Percentiles rank a stretch among this genome's conserved stretches.
phyloP scores from a whole-genome alignment of 768 basidiomycete genomes.

The Mrakia hoshinonis region DNA sequence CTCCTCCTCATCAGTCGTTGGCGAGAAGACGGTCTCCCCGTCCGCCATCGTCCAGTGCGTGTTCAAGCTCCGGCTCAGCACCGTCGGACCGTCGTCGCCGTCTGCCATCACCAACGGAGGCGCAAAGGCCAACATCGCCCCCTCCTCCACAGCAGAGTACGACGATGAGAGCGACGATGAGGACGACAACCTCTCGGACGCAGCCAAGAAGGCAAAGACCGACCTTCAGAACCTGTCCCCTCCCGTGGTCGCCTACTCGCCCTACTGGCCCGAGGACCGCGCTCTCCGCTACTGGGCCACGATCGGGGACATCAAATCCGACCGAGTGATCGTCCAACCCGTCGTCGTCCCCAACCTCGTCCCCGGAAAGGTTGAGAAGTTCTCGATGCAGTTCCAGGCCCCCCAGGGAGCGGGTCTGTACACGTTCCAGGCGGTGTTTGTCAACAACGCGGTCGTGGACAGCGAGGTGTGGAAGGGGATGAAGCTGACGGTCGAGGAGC shows the following conservation, averaged over 20 bases:
- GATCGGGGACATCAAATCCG: slow-evolving; percentile 75
- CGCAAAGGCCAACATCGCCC: slow-evolving; percentile 1
- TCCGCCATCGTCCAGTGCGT: slow-evolving; percentile 78
- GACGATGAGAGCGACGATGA: slow-evolving; percentile 36
- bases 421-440: slow-evolving; percentile 75
- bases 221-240: slow-evolving; percentile 37
- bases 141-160: slow-evolving; percentile 30
- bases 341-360: slow-evolving; percentile 45
- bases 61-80: slow-evolving; percentile 67
- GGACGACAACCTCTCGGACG: slow-evolving; percentile 42
- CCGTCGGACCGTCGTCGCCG: slow-evolving; percentile 44
- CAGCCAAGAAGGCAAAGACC: slow-evolving; percentile 43
- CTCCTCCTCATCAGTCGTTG: slow-evolving; percentile 56
- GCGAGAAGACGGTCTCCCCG: slow-evolving; percentile 77
- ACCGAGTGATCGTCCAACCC: slow-evolving; percentile 78
- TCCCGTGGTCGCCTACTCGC: slow-evolving; percentile 68
- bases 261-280: slow-evolving; percentile 64
- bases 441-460: slow-evolving; percentile 82
- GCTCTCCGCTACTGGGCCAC: slow-evolving; percentile 54
- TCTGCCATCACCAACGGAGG: neutral
- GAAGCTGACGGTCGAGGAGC: slow-evolving; percentile 75
- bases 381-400: slow-evolving; percentile 91
- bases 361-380: slow-evolving; percentile 42
- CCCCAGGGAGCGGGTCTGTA: slow-evolving; percentile 74
- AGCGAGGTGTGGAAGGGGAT: slow-evolving; percentile 66